phyloP scores from a whole-genome alignment of 768 basidiomycete genomes.

The Rhodotorula paludigena region DNA sequence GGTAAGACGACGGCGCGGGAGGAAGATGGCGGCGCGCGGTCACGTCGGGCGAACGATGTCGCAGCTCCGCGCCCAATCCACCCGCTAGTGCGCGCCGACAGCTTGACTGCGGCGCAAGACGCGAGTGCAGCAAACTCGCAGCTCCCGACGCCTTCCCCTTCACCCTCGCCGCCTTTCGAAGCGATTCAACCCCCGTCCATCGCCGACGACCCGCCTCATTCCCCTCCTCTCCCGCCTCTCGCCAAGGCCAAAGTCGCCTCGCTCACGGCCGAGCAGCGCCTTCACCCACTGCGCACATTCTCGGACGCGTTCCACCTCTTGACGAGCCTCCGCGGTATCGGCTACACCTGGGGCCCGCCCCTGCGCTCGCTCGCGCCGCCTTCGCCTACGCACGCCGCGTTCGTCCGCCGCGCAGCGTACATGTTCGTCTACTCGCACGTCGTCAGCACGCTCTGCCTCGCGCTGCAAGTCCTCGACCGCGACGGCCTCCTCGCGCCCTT shows the following conservation, averaged over 20 bases:
- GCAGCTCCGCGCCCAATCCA: neutral
- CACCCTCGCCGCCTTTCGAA: constrained; percentile 17
- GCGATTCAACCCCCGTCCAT: constrained; percentile 12
- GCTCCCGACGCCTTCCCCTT: constrained; percentile 18
- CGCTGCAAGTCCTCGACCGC: constrained; percentile 19
- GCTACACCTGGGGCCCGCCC: constrained; percentile 26
- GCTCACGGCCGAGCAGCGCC: neutral
- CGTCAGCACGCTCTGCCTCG: constrained; percentile 6
- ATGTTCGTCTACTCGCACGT: neutral
- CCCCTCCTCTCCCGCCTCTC: neutral
- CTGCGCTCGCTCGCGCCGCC: neutral
- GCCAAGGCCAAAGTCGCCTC: neutral
- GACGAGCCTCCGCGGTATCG: constrained; percentile 22
- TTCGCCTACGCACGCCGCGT: neutral
- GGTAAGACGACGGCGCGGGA: no score
- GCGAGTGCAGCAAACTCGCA: neutral
- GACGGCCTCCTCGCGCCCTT: constrained; percentile 6
- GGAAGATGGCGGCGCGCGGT: no score
- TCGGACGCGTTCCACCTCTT: constrained; percentile 27
- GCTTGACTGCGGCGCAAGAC: no score
- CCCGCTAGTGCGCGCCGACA: neutral
- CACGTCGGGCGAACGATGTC: neutral
- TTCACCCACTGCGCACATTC: constrained; percentile 8
- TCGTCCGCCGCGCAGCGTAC: neutral
- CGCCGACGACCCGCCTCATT: neutral